Conservation (phyloP, 2,329 filamentous ascomycete species). For the Polychaeton citri region DNA sequence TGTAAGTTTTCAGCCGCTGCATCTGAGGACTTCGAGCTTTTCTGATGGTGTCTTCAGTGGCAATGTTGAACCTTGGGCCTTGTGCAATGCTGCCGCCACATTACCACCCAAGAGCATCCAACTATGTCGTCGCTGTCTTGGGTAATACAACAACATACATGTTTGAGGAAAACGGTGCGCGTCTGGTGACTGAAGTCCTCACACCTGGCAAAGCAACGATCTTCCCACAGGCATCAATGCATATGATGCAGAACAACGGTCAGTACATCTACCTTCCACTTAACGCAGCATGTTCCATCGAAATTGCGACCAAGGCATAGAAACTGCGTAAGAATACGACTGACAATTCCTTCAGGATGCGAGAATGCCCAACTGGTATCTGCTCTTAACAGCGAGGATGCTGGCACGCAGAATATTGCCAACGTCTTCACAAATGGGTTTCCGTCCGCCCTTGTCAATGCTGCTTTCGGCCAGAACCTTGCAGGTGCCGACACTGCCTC, state of each 20-base stretch:
- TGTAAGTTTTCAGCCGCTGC: slow-evolving; percentile 22
- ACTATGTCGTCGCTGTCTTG: slow-evolving; percentile 34
- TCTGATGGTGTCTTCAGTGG: slow-evolving; percentile 15
- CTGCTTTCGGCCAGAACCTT: slow-evolving; percentile 27
- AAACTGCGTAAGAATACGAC: neutral
- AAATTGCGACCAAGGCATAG: neutral
- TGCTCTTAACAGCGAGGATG: slow-evolving; percentile 35
- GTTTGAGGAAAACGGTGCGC: slow-evolving; percentile 38
- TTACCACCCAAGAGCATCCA: slow-evolving; percentile 36
- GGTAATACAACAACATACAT: slow-evolving; percentile 41
- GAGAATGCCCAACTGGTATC: slow-evolving; percentile 36
- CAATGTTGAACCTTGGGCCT: slow-evolving; percentile 32
- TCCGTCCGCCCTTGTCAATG: slow-evolving; percentile 28
- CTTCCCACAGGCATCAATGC: slow-evolving; percentile 35
- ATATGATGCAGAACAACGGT: slow-evolving; percentile 40
- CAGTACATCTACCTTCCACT: slow-evolving; percentile 11
- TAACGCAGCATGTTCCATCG: neutral
- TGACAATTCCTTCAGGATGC: slow-evolving; percentile 24
- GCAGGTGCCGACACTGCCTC: slow-evolving; percentile 19
- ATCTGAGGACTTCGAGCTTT: too few relatives aligned
- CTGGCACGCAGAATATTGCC: slow-evolving; percentile 36
- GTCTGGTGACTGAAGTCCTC: slow-evolving; percentile 27
- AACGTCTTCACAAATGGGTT: slow-evolving; percentile 30
- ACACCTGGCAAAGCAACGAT: slow-evolving; percentile 35
- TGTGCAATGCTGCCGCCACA: slow-evolving; percentile 41